Percentiles rank a stretch among this genome's conserved stretches.
These are phyloP conservation scores for Aspergillus cejpii DNA, from an alignment of 2,329 filamentous ascomycete species.

Conservation along the genomic window DNA sequence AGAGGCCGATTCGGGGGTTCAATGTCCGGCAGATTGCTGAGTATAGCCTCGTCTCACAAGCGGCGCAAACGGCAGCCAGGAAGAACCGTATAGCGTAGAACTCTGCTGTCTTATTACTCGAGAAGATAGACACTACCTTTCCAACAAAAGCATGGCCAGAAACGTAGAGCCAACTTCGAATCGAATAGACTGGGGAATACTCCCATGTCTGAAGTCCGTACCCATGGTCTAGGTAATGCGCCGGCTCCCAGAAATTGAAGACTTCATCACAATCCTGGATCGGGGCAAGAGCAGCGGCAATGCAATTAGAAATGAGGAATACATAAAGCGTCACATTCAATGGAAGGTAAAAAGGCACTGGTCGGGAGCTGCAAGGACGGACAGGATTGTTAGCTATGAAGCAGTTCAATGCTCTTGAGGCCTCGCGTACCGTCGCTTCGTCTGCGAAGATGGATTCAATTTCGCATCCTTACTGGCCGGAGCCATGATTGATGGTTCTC, in stretches of 20 bases:
- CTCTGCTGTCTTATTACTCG: slow-evolving; percentile 50
- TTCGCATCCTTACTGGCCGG: slow-evolving; percentile 13
- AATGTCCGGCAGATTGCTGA: slow-evolving; percentile 67
- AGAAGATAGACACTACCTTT: slow-evolving; percentile 55
- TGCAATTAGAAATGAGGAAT: slow-evolving; percentile 64
- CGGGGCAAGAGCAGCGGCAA: slow-evolving; percentile 75
- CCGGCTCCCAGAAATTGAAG: slow-evolving; percentile 98
- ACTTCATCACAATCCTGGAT: slow-evolving; percentile 98
- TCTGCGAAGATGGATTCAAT: slow-evolving; percentile 11
- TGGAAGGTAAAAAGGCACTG: slow-evolving; percentile 55
- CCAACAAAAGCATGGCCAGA: slow-evolving; percentile 68
- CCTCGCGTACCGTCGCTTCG: slow-evolving; percentile 25
- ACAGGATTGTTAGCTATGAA: slow-evolving; percentile 6
- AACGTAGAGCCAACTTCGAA: slow-evolving; percentile 91
- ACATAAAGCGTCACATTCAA: slow-evolving; percentile 73
- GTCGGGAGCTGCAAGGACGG: slow-evolving; percentile 22
- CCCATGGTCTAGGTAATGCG: slow-evolving; percentile 87
- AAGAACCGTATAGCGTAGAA: slow-evolving; percentile 81
- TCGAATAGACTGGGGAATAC: slow-evolving; percentile 90
- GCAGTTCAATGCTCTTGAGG: not conserved
- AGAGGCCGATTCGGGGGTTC: slow-evolving; percentile 73
- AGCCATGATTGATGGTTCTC: slow-evolving; percentile 11
- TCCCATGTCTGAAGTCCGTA: slow-evolving; percentile 98
- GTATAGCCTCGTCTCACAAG: slow-evolving; percentile 77
- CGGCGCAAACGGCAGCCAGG: slow-evolving; percentile 68